Conservation (phyloP, 1,139 yeast species). For the Zygosaccharomyces pseudobailii region DNA sequence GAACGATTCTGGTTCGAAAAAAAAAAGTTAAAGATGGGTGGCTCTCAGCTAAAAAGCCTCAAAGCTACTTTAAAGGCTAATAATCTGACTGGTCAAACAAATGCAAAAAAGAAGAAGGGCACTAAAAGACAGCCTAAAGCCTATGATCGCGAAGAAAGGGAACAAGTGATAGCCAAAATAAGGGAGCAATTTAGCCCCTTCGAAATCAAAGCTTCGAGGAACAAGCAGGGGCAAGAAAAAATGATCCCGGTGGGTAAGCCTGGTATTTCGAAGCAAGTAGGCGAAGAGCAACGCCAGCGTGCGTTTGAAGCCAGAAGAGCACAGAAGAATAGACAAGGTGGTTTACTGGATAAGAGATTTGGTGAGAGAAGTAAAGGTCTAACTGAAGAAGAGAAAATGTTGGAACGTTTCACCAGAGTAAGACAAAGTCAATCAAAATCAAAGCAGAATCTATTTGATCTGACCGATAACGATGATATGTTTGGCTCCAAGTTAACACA, state of each 20-base stretch:
- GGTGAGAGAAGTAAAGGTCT: slow-evolving; percentile 76
- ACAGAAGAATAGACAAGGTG: slow-evolving; percentile 68
- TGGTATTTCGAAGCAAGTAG: slow-evolving; percentile 67
- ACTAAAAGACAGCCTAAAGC: slow-evolving; percentile 56
- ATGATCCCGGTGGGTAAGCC: slow-evolving; percentile 67
- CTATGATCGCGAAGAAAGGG: slow-evolving; percentile 62
- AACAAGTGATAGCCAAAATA: slow-evolving; percentile 52
- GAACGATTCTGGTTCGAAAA: background rate
- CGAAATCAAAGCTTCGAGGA: slow-evolving; percentile 67
- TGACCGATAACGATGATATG: slow-evolving; percentile 64
- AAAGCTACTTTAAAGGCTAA: slow-evolving; percentile 71
- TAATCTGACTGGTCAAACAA: slow-evolving; percentile 81
- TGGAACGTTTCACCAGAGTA: slow-evolving; percentile 89
- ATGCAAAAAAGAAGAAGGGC: slow-evolving; percentile 47
- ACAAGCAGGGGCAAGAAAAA: slow-evolving; percentile 55
- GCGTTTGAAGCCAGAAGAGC: slow-evolving; percentile 64
- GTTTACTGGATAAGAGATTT: slow-evolving; percentile 78
- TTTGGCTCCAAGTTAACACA: slow-evolving; percentile 62
- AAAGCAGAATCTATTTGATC: slow-evolving; percentile 56
- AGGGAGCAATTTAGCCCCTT: slow-evolving; percentile 86
- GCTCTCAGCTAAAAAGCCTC: slow-evolving; percentile 80
- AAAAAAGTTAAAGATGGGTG: slow-evolving; percentile 53
- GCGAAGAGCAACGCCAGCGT: slow-evolving; percentile 65
- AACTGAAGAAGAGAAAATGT: slow-evolving; percentile 87
- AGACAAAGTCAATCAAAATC: slow-evolving; percentile 53